These are phyloP conservation scores for Neodidymelliopsis sp. DNA, from an alignment of 2,329 filamentous ascomycete species.

Conservation along the genomic window DNA sequence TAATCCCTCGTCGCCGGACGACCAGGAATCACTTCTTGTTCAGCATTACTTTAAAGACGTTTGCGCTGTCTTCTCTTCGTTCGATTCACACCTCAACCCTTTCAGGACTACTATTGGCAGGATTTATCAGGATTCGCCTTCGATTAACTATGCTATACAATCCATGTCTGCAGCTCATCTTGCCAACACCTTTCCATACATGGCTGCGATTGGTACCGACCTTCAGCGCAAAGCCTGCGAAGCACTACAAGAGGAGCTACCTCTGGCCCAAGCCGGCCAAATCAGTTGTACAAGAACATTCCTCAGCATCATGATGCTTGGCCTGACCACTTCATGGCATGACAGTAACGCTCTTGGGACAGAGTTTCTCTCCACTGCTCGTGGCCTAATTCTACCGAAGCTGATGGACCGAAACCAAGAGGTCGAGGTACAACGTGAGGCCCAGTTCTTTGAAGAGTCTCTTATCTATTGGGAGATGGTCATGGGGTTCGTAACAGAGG, in stretches of 20 bases:
- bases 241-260: constrained; percentile 58
- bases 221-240: constrained; percentile 62
- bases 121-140: constrained; percentile 65
- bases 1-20: constrained; percentile 46
- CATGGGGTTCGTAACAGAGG: constrained; percentile 61
- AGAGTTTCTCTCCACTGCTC: constrained; percentile 60
- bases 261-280: constrained; percentile 52
- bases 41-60: constrained; percentile 71
- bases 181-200: constrained; percentile 64
- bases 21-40: constrained; percentile 63
- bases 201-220: constrained; percentile 58
- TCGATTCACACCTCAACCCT: constrained; percentile 68
- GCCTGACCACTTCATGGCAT: constrained; percentile 68
- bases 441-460: constrained; percentile 63
- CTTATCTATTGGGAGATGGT: constrained; percentile 68
- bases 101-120: constrained; percentile 66
- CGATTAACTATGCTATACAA: constrained; percentile 67
- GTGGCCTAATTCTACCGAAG: constrained; percentile 54
- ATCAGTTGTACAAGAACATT: constrained; percentile 60
- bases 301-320: constrained; percentile 65
- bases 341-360: constrained; percentile 63
- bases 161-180: constrained; percentile 70
- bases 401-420: constrained; percentile 47
- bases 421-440: constrained; percentile 44
- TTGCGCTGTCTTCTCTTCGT: constrained; percentile 68